Percentiles rank a stretch among this genome's conserved stretches.
Evolutionary conservation across 1,139 yeast genomes (phyloP).

Genomic region (Wickerhamomyces sp.): DNA sequence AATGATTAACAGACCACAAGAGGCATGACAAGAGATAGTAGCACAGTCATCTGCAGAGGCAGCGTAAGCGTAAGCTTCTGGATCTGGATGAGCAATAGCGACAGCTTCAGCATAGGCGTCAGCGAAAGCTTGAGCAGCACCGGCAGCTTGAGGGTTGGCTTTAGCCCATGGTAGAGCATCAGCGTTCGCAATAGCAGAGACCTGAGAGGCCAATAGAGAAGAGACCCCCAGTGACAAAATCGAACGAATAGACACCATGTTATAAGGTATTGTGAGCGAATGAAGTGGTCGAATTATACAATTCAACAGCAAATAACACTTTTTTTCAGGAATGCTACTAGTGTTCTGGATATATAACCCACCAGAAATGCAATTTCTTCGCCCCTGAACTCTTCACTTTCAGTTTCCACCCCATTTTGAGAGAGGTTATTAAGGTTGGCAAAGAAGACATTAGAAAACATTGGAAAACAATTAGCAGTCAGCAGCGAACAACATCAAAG

Average conservation of each 20-base stretch:
- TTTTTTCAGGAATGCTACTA: too few relatives aligned
- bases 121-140: conserved; percentile 10
- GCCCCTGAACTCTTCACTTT: too few relatives aligned
- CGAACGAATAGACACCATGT: neutral
- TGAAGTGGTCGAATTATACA: too few relatives aligned
- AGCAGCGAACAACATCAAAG: too few relatives aligned
- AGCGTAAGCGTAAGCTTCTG: conserved; percentile 11
- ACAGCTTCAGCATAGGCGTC: conserved; percentile 10
- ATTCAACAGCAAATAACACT: neutral
- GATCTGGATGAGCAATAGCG: conserved; percentile 11
- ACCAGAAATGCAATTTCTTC: too few relatives aligned
- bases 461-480: too few relatives aligned
- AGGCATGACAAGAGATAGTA: conserved; percentile 9
- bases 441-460: too few relatives aligned
- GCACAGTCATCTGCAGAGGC: conserved; percentile 12
- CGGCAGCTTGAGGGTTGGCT: conserved; percentile 9
- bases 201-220: neutral
- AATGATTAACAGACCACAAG: conserved; percentile 9
- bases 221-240: neutral
- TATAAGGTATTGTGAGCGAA: neutral
- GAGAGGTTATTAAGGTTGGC: too few relatives aligned
- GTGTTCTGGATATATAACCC: too few relatives aligned
- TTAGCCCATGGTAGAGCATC: conserved; percentile 8
- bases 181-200: neutral
- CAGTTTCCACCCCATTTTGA: too few relatives aligned